Evolutionary conservation across 2,329 filamentous ascomycete species (phyloP), one percentile per base, ranked within the genome.

Genomic region (Colletotrichum navitas): DNA sequence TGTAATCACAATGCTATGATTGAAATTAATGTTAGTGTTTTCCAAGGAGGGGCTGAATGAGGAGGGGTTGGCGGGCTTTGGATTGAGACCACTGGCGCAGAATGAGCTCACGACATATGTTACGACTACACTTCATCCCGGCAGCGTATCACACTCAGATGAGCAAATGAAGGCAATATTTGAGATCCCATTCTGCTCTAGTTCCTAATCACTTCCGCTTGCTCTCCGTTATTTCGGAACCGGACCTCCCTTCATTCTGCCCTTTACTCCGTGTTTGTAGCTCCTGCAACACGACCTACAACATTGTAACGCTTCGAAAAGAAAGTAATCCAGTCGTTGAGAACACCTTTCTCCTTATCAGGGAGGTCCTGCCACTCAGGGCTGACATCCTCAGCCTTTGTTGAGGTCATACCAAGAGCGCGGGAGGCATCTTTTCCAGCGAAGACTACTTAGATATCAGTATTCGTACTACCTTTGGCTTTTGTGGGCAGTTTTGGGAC

Each of bases 261-360:
- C 3, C 21, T 26, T 56, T n/a, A 47, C 39, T 72, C 69, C n/a
- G 83, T 82, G 77, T 91, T 91, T 36, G 86, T 90, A 36, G 89
- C 89, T 45, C 88, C 89, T 71, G 87, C 83, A 21, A 93, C 89
- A 67, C 86, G 80, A 18, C 94, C 94, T 58, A 97, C 90, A 63
- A 98, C 89, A 77, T 97, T 98, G 84, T 99, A 99, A 69, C 96
- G 88, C 85, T 98, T 99, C 76, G 92, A 94, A 83, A 99, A 99
- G 83, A 97, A 99, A 2, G 93, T 97, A 74, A 92, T 90, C 96
- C 96, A 99, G 81, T 99, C 96, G 65, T 95, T 88, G 73, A 99
- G 84, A 3, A 93, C 91, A 34, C 89, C 90, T 85, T 96, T 94
- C 81, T 98, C 91, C 82, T 96, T 94, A 29, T 97, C 94, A 18